Evolutionary conservation across 306 rosid genomes (phyloP).

Genomic region (Acacia confusa): DNA sequence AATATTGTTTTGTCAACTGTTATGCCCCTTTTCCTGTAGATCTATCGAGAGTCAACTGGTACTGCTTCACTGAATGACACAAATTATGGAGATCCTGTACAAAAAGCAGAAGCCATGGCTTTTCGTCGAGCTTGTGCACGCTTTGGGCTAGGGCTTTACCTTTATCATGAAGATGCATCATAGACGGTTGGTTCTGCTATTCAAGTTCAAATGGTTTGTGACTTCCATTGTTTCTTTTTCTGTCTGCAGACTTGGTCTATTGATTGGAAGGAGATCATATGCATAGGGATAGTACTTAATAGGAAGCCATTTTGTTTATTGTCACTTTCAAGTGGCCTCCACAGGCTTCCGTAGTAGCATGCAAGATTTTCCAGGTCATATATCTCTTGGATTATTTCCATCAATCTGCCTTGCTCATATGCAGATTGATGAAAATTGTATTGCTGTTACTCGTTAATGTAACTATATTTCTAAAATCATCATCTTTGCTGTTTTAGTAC

Average conservation of each 20-base stretch:
- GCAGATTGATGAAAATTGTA: slow-evolving; percentile 7
- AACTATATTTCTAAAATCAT: background rate
- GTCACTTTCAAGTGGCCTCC: slow-evolving; percentile 22
- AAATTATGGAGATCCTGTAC: slow-evolving; percentile 81
- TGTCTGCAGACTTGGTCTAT: slow-evolving; percentile 10
- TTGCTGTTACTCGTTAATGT: background rate
- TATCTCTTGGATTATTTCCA: background rate
- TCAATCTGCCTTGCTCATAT: background rate
- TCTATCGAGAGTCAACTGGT: slow-evolving; percentile 77
- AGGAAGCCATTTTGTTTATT: slow-evolving; percentile 31
- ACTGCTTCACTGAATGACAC: slow-evolving; percentile 74
- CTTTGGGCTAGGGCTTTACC: slow-evolving; percentile 84
- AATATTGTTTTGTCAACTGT: background rate
- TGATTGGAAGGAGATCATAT: slow-evolving; percentile 7
- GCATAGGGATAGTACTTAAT: background rate
- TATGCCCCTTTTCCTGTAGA: slow-evolving; percentile 39
- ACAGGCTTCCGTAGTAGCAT: background rate
- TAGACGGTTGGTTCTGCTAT: slow-evolving; percentile 29
- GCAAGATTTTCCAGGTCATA: background rate
- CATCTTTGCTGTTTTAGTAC: background rate
- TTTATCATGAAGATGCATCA: slow-evolving; percentile 67
- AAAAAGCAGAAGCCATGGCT: slow-evolving; percentile 96
- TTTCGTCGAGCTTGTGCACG: slow-evolving; percentile 95
- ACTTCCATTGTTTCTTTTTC: background rate
- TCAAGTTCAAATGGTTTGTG: slow-evolving; percentile 23